Base-by-base conservation (phyloP, 352 stramenopile genomes). In the Elongisporangium undulatum region DNA sequence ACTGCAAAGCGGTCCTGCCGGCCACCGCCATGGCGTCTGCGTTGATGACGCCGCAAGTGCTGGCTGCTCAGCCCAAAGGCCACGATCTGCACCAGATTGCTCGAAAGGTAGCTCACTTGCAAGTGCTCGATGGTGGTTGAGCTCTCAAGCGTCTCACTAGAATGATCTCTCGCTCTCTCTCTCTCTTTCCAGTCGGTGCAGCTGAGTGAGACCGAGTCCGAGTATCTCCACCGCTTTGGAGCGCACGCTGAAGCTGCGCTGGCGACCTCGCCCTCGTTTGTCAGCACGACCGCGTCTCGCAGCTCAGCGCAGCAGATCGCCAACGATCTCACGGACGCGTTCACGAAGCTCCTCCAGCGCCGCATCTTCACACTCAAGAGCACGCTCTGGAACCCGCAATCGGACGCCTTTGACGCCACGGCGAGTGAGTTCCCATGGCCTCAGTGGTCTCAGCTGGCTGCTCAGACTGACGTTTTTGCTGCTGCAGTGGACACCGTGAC, bases 331-430 rank as follows among this genome's bases (percentile, higher is more conserved):
- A 10, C 45, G 49, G 68, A 79, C 12, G 59, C 57, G 29, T 72
- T 75, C 55, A 67, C 71, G 22, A 79, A 75, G 21, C 62, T 90
- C 26, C 72, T 90, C 16, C 75, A 90, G 56, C 66, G 76, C 29
- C 69, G 80, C 29, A 79, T 87, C 52, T 87, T 85, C 64, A 87
- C 87, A 74, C 75, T 90, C 54, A 74, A 78, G 29, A 85, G 79
- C 54, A 88, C 80, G 39, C 52, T 88, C 51, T 90, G 80, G 80
- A 87, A 89, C 45, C 79, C 79, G 17, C 69, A 86, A 20, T 87
- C 77, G 12, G 71, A 86, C 39, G 65, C 71, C 4, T 89, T 87
- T 51, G 66, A 80, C 51, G 65, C 75, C 51, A 84, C 84, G 59
- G 58, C 68, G 4, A 50, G 78, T 87, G 60, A 53, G 71, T 70